Evolutionary conservation across 2,329 filamentous ascomycete species (phyloP).

Genomic region (Sclerotinia trifoliorum): DNA sequence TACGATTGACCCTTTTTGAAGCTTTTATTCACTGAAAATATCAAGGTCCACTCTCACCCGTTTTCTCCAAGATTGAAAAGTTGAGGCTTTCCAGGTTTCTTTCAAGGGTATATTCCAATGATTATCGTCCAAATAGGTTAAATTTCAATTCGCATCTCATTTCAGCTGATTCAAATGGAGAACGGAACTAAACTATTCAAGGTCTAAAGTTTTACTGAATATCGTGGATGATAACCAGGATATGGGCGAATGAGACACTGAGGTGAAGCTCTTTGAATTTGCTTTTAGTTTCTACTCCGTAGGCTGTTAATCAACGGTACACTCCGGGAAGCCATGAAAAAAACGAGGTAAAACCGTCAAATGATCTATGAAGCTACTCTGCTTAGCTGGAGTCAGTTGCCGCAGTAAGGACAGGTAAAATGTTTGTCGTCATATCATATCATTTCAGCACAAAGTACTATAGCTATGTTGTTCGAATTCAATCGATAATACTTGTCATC

Average conservation of each 20-base stretch:
- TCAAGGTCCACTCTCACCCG: conserved; percentile 21
- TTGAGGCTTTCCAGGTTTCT: conserved; percentile 12
- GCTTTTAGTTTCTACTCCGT: conserved; percentile 1
- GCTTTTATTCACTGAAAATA: neutral
- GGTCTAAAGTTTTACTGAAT: conserved; percentile 15
- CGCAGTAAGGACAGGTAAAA: conserved; percentile 13
- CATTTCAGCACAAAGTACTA: neutral
- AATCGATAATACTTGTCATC: neutral
- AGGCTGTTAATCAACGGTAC: conserved; percentile 7
- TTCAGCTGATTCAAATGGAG: conserved; percentile 9
- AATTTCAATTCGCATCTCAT: conserved; percentile 18
- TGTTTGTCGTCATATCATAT: neutral
- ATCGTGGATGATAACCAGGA: conserved; percentile 5
- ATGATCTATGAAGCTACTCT: conserved; percentile 5
- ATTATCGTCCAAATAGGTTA: conserved; percentile 6
- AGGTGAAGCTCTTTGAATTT: conserved; percentile 10
- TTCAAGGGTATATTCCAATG: neutral
- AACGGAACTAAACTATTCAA: conserved; percentile 1
- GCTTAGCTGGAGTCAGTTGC: neutral
- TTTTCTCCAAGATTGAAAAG: conserved; percentile 8
- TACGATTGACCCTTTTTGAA: neutral
- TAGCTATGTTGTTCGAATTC: neutral
- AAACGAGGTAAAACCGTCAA: conserved; percentile 14
- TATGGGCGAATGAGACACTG: neutral
- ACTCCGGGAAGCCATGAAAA: conserved; percentile 8